phyloP scores from a whole-genome alignment of 2,329 filamentous ascomycete genomes.

The Diaporthe australafricana region DNA sequence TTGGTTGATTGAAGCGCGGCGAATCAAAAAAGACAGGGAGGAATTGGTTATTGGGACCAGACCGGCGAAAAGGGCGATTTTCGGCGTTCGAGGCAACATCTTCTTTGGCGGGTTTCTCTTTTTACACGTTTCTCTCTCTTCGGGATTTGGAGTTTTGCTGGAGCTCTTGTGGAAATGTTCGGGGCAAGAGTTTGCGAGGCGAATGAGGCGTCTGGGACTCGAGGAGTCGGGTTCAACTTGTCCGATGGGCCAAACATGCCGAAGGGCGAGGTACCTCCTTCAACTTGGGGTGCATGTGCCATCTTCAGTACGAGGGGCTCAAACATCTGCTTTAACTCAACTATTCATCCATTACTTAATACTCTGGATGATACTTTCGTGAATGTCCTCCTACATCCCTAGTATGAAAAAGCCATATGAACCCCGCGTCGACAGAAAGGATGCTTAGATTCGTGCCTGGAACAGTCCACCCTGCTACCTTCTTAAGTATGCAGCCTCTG shows the following conservation, averaged over 20 bases:
- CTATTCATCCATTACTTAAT: conserved; percentile 1
- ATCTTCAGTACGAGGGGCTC: not conserved
- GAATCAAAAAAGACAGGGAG: conserved; percentile 15
- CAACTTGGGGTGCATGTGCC: not conserved
- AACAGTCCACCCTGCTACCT: no score
- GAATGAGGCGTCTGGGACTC: not conserved
- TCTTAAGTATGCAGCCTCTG: no score
- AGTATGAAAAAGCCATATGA: no score
- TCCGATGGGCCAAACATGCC: not conserved
- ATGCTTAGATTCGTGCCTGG: no score
- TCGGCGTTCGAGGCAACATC: conserved; percentile 5
- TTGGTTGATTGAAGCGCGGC: not conserved
- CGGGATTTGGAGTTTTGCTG: not conserved
- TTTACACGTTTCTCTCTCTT: not conserved
- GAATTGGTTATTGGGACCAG: conserved; percentile 2
- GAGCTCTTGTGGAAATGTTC: not conserved
- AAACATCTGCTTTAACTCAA: not conserved
- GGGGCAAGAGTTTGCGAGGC: conserved; percentile 23
- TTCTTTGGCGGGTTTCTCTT: not conserved
- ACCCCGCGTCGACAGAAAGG: no score
- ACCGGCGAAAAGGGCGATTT: conserved; percentile 5
- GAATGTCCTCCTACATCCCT: not conserved
- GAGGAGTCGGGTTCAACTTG: not conserved
- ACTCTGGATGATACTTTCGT: conserved; percentile 4
- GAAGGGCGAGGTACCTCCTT: not conserved